These are phyloP conservation scores for Penicillium sp. DNA, from an alignment of 2,329 filamentous ascomycete species.

Conservation along the genomic window DNA sequence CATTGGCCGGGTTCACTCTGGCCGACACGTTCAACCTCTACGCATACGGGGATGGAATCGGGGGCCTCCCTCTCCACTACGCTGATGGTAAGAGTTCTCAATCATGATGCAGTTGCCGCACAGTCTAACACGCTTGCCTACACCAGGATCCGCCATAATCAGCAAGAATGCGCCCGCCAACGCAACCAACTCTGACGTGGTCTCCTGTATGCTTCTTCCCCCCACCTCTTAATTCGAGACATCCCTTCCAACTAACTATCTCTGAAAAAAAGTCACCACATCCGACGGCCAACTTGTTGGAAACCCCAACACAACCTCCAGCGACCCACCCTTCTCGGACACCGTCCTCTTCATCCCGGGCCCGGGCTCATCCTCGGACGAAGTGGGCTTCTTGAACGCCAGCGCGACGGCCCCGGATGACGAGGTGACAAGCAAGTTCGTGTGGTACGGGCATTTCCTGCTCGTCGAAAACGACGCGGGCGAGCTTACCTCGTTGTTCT, in stretches of 20 bases:
- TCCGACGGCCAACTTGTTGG: constrained; percentile 13
- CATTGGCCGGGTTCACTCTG: neutral
- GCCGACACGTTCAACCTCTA: constrained; percentile 10
- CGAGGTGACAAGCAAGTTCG: constrained; percentile 18
- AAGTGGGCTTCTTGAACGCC: constrained; percentile 14
- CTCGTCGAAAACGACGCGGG: constrained; percentile 19
- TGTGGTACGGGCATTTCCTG: constrained; percentile 23
- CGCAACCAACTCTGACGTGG: too few relatives aligned
- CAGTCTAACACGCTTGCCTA: too few relatives aligned
- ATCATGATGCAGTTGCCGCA: too few relatives aligned
- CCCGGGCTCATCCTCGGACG: constrained; percentile 10
- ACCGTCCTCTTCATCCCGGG: constrained; percentile 16
- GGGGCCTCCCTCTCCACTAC: too few relatives aligned
- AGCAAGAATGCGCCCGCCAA: too few relatives aligned
- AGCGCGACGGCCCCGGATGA: constrained; percentile 1
- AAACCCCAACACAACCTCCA: constrained; percentile 15
- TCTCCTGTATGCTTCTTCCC: too few relatives aligned
- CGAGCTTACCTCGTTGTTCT: constrained; percentile 21
- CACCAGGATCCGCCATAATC: too few relatives aligned
- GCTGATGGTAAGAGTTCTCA: too few relatives aligned
- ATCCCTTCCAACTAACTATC: too few relatives aligned
- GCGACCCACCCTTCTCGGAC: constrained; percentile 4
- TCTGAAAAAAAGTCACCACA: neutral
- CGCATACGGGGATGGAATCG: constrained; percentile 7
- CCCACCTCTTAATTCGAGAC: too few relatives aligned